Evolutionary conservation across 352 stramenopile species (phyloP), one percentile per base, ranked within the genome.

Genomic region (Pythium rhizo-oryzae): DNA sequence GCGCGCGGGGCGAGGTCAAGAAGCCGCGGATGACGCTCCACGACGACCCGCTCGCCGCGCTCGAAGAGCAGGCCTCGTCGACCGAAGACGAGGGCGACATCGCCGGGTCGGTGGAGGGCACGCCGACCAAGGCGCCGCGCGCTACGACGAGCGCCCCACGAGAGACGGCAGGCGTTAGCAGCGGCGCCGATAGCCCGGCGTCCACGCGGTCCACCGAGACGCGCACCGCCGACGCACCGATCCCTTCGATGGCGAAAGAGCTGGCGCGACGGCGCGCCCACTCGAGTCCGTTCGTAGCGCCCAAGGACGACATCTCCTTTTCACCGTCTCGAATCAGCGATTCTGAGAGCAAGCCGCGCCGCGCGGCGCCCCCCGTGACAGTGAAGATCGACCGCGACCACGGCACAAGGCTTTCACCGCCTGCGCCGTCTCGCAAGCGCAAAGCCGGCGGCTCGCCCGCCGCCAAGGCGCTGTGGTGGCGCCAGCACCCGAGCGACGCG

Each of bases 1-100:
- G 76, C 13, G 74, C 75, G 11, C 33, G 54, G 7, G 55, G 53
- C n/a, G 51, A 59, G 41, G 50, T 60, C 35, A 67, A 59, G 50
- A 67, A 67, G 21, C 49, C 60, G 21, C 23, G 13, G 49, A 15
- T 57, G n/a, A n/a, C 47, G 0, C 21, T 30, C 23, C 59, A 56
- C 25, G 28, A 67, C 52, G 33, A 62, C 41, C 53, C 62, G 30
- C 53, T 68, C 35, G 61, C 28, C 1, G 33, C n/a, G 11, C 35
- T 57, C 12, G 62, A 50, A 53, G 46, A 59, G 7, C n/a, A 52
- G 18, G 52, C 28, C 9, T 35, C 37, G 13, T 68, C 44, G 21
- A 47, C 58, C 19, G 54, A 62, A 59, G 60, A 50, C 13, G 59
- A 65, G 9, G 30, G 44, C 23, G 43, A 41, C 21, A 16, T 41